Percentiles rank a stretch among this genome's conserved stretches.
phyloP scores from a whole-genome alignment of 164 flowering plant genomes.

The Aristolochia fimbriata region DNA sequence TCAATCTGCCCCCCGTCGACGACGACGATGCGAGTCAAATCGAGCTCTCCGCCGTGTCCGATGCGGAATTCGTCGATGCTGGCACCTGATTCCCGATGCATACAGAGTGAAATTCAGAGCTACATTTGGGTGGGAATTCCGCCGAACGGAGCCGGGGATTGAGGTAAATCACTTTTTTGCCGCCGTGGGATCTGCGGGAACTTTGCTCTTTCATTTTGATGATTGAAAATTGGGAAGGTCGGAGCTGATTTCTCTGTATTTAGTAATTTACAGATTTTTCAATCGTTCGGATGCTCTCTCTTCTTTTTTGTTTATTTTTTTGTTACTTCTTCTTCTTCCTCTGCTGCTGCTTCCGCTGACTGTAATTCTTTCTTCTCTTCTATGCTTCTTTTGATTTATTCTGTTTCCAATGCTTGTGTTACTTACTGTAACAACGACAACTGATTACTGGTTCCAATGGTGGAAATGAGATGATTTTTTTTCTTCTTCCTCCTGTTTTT shows the following conservation, averaged over 20 bases:
- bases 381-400: conserved; percentile 2
- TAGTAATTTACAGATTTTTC: conserved; percentile 10
- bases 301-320: conserved; percentile 8
- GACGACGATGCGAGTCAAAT: conserved; percentile 50
- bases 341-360: conserved; percentile 3
- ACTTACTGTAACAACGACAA: conserved; percentile 15
- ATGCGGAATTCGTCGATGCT: conserved; percentile 24
- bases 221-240: neutral
- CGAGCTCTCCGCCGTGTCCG: conserved; percentile 48
- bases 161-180: conserved; percentile 12
- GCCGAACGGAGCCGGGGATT: neutral
- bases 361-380: conserved; percentile 11
- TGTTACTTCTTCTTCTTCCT: neutral
- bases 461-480: neutral
- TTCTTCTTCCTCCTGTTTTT: too few species aligned
- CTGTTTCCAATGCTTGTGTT: conserved; percentile 5
- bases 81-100: conserved; percentile 1
- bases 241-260: conserved; percentile 6
- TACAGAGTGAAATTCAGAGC: neutral
- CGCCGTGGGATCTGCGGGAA: neutral
- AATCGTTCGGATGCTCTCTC: conserved; percentile 1
- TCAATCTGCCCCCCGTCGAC: conserved; percentile 69
- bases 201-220: conserved; percentile 6
- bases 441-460: conserved; percentile 5
- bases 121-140: neutral